Evolutionary conservation across 768 basidiomycete genomes (phyloP), one percentile per base, ranked within the genome.

Genomic region (Pisolithus marmoratus): DNA sequence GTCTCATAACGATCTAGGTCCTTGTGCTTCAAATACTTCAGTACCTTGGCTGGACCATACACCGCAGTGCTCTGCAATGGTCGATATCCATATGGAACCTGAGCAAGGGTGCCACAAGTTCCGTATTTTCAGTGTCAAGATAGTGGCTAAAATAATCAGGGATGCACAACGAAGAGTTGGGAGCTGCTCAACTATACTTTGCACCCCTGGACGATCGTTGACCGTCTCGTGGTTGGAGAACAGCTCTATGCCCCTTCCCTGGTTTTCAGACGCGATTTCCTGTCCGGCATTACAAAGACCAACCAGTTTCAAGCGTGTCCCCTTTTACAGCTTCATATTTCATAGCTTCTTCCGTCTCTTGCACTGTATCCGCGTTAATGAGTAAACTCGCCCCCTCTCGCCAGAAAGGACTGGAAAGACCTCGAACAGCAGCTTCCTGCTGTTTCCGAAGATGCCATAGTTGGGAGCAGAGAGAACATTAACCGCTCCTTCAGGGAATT

Each of bases 181-280:
- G 38, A 36, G 48, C 3, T 38, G 38, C 24, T 17, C 20, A 43
- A 36, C n/a, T 15, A 40, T 63, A 92, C 94, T 91, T 78, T 96
- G 94, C 0, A 96, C 94, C 62, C 93, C 91, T 2, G 90, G 77
- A 38, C 87, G 75, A 38, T 94, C 89, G 53, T 77, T 81, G 22
- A 77, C 78, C 56, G 80, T 85, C 47, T 75, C 75, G 0, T 79
- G 75, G 8, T 76, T 73, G 1, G 94, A 95, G 70, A 98, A 97
- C 26, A 80, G 83, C 14, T 71, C 70, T 27, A 96, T 75, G 54
- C 94, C 86, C 55, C 92, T 77, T 63, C 82, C 74, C 53, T 87
- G 76, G 66, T 96, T 97, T 70, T 93, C 90, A 60, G 79, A 90
- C 48, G 89, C 82, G 55, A 97, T 83, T n/a, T 90, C 92, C 27